A percentile compares a stretch with the other conserved stretches of the same genome.
Conservation (phyloP, 2,329 filamentous ascomycete genomes). For the Thelonectria olida region DNA sequence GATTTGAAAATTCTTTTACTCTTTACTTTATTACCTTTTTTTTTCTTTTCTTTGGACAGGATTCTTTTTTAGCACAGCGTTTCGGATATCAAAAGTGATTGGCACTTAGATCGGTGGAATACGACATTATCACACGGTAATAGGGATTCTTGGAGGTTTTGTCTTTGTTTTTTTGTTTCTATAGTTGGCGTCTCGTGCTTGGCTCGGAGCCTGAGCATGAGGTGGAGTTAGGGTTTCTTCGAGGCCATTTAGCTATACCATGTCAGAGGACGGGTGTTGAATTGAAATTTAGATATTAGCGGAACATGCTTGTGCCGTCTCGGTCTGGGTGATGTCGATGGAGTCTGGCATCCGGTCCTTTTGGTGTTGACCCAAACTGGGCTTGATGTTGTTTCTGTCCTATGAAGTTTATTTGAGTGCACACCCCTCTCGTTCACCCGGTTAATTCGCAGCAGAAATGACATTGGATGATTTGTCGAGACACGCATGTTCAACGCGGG, state of each 20-base stretch:
- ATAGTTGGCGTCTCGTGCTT: constrained; percentile 31
- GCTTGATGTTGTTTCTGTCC: not conserved
- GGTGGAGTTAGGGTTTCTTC: constrained; percentile 17
- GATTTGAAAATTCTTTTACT: constrained; percentile 23
- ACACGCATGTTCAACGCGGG: constrained; percentile 16
- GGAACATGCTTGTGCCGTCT: not conserved
- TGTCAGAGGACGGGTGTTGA: constrained; percentile 9
- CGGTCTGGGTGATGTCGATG: not conserved
- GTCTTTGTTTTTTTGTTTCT: constrained; percentile 24
- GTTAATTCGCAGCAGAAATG: not conserved
- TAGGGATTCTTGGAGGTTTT: constrained; percentile 32
- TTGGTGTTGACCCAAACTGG: too few relatives aligned
- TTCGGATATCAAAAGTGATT: constrained; percentile 42
- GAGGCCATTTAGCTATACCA: constrained; percentile 19
- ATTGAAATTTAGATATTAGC: constrained; percentile 18
- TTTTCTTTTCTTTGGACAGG: constrained; percentile 27
- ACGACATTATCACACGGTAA: constrained; percentile 41
- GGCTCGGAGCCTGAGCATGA: constrained; percentile 23
- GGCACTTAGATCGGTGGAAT: constrained; percentile 39
- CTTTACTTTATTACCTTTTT: constrained; percentile 22
- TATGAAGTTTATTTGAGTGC: not conserved
- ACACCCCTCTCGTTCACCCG: constrained; percentile 14
- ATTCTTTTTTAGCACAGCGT: constrained; percentile 30
- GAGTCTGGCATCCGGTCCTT: not conserved
- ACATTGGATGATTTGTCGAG: constrained; percentile 21